Evolutionary conservation across 108 stramenopile species (phyloP).

Genomic region (Bacterosira constricta): DNA sequence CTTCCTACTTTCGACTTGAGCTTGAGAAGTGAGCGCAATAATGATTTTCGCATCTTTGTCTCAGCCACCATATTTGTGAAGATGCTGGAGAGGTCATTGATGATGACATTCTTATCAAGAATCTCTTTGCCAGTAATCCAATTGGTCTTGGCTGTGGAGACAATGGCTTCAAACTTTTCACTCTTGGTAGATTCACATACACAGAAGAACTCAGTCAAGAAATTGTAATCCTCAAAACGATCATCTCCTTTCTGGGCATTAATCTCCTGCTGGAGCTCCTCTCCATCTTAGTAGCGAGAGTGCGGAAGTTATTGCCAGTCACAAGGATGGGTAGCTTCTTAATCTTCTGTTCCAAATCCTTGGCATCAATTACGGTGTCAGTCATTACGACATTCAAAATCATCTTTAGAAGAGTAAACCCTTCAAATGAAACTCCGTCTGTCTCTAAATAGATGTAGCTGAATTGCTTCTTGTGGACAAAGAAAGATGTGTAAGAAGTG

Average conservation of each 20-base stretch:
- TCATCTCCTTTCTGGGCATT: neutral
- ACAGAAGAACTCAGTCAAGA: constrained; percentile 15
- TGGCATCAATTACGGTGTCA: no score
- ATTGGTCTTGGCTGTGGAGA: neutral
- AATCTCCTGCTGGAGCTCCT: neutral
- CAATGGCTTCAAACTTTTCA: neutral
- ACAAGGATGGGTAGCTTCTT: neutral
- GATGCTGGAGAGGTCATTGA: neutral
- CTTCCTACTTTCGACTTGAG: no score
- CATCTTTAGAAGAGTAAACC: no score
- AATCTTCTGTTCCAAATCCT: neutral
- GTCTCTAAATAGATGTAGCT: no score
- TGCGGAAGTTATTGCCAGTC: neutral
- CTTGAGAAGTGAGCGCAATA: constrained; percentile 7
- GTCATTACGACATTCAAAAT: no score
- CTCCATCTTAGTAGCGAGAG: neutral
- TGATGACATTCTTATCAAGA: neutral
- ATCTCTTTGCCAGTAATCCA: neutral
- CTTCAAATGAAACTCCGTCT: no score
- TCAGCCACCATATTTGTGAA: neutral
- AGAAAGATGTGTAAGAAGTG: no score
- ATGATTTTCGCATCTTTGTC: constrained; percentile 1
- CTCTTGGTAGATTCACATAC: neutral
- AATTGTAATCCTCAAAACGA: neutral
- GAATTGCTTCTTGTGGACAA: no score